Conservation (phyloP, 2,329 filamentous ascomycete genomes). For the Aspergillus aculeatinus region DNA sequence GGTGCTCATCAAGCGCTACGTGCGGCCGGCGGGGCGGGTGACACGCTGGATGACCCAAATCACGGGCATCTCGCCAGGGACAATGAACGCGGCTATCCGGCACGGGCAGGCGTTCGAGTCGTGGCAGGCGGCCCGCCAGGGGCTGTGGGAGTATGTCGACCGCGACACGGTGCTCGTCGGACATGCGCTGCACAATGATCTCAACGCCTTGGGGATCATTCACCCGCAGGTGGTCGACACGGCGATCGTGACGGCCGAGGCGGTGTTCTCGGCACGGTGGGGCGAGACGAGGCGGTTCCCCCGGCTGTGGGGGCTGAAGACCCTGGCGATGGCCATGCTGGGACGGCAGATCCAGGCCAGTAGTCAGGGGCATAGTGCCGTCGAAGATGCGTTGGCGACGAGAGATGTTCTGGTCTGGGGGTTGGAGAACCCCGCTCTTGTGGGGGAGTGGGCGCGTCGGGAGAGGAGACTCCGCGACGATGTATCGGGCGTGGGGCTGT, state of each 20-base stretch:
- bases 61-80: slow-evolving; percentile 40
- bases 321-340: slow-evolving; percentile 37
- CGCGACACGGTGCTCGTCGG: slow-evolving; percentile 50
- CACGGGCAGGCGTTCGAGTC: slow-evolving; percentile 37
- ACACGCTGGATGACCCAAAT: slow-evolving; percentile 40
- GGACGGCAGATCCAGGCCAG: slow-evolving; percentile 36
- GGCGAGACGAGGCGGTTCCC: not conserved
- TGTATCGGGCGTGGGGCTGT: no score
- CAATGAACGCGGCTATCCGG: slow-evolving; percentile 33
- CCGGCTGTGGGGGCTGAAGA: slow-evolving; percentile 39
- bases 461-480: not conserved
- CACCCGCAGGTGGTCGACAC: slow-evolving; percentile 50
- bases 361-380: slow-evolving; percentile 45
- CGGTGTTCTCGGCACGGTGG: slow-evolving; percentile 15
- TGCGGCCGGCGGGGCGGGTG: slow-evolving; percentile 38
- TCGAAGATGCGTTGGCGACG: slow-evolving; percentile 53
- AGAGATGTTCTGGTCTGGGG: slow-evolving; percentile 52
- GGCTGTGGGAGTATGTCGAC: slow-evolving; percentile 46
- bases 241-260: slow-evolving; percentile 41
- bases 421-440: slow-evolving; percentile 38
- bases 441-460: slow-evolving; percentile 36
- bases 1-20: slow-evolving; percentile 46
- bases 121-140: slow-evolving; percentile 46
- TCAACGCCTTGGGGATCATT: slow-evolving; percentile 45
- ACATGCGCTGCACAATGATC: slow-evolving; percentile 49